Evolutionary conservation across 2,329 filamentous ascomycete species (phyloP).

Genomic region (Piedraia hortae): DNA sequence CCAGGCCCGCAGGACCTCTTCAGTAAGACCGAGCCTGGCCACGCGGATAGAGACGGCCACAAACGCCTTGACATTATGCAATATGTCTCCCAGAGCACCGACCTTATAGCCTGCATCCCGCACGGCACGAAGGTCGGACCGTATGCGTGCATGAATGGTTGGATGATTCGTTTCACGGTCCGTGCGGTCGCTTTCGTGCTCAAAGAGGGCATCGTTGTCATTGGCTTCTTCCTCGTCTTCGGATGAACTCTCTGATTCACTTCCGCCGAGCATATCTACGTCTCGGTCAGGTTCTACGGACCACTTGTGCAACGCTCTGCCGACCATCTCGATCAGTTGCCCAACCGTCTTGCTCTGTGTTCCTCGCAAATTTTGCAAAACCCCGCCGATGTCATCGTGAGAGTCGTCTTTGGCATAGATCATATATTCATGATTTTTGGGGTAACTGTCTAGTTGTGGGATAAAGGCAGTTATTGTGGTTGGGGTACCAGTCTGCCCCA

Average conservation of each 20-base stretch:
- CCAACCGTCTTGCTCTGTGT: conserved; percentile 19
- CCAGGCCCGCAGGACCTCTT: conserved; percentile 56
- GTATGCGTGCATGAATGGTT: conserved; percentile 10
- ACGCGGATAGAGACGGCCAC: conserved; percentile 43
- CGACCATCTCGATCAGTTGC: conserved; percentile 22
- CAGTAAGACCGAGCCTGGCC: conserved; percentile 41
- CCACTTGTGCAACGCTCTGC: conserved; percentile 12
- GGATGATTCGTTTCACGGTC: no score
- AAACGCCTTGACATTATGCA: conserved; percentile 21
- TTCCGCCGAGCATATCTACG: conserved; percentile 9
- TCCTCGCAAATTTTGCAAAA: conserved; percentile 20
- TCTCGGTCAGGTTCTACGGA: conserved; percentile 13
- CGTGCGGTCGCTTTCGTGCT: conserved; percentile 5
- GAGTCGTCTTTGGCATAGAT: conserved; percentile 25
- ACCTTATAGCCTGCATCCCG: conserved; percentile 43
- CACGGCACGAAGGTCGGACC: conserved; percentile 29
- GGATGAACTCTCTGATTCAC: conserved; percentile 7
- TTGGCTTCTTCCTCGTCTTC: conserved; percentile 14
- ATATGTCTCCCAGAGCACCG: conserved; percentile 29
- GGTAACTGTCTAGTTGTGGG: conserved; percentile 32
- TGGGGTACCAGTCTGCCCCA: conserved; percentile 3
- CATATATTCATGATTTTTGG: conserved; percentile 27
- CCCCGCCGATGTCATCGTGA: conserved; percentile 15
- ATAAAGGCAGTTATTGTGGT: conserved; percentile 15
- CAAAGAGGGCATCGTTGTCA: conserved; percentile 14